Conservation (phyloP, 225 moss, liverwort and hornwort genomes). For the Marchantia paleacea region DNA sequence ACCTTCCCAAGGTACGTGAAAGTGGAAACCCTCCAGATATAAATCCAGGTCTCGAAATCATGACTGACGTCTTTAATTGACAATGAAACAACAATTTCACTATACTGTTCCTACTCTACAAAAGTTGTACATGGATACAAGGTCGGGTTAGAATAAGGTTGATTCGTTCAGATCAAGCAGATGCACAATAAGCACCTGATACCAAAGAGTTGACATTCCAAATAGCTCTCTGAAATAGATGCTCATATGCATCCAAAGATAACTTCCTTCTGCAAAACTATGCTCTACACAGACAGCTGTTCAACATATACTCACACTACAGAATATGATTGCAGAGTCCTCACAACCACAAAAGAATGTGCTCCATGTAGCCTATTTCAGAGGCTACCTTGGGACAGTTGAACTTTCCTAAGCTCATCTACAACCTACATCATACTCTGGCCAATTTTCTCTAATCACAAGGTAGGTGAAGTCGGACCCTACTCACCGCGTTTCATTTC, state of each 20-base stretch:
- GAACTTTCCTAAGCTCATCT: constrained; percentile 32
- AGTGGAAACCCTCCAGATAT: no score
- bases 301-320: constrained; percentile 32
- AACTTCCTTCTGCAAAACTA: constrained; percentile 30
- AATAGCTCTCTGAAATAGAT: constrained; percentile 28
- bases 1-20: no score
- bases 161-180: constrained; percentile 10
- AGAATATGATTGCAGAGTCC: constrained; percentile 47
- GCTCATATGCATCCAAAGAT: constrained; percentile 33
- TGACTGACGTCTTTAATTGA: not conserved
- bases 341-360: constrained; percentile 57
- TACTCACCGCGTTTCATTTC: constrained; percentile 21
- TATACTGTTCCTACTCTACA: constrained; percentile 1
- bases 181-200: constrained; percentile 6
- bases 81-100: not conserved
- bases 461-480: constrained; percentile 31
- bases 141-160: not conserved
- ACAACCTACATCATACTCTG: constrained; percentile 34
- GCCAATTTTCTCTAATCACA: constrained; percentile 36
- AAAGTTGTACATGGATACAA: constrained; percentile 2
- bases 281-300: constrained; percentile 31
- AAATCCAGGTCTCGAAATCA: not conserved
- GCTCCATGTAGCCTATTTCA: constrained; percentile 39
- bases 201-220: constrained; percentile 18
- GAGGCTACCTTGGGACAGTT: constrained; percentile 37